These are phyloP conservation scores for Suhomyces canberraensis DNA, from an alignment of 805 yeast species.

Conservation along the genomic window DNA sequence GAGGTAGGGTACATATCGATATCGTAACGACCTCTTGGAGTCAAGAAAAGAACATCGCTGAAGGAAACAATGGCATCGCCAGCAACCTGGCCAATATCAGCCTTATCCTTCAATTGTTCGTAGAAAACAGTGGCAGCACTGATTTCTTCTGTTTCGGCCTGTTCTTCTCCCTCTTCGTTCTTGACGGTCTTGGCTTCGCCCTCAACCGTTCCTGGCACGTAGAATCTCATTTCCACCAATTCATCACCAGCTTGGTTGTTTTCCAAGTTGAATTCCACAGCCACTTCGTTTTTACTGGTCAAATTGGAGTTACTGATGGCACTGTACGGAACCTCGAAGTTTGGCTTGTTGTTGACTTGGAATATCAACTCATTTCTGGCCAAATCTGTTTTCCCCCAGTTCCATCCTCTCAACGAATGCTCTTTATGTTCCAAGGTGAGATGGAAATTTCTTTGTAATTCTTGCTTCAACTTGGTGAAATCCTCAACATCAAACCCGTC, in stretches of 20 bases:
- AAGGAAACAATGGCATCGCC: conserved; percentile 95
- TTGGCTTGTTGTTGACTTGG: conserved; percentile 81
- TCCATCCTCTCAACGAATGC: conserved; percentile 97
- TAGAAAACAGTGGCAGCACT: conserved; percentile 83
- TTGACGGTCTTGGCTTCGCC: conserved; percentile 37
- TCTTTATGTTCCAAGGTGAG: conserved; percentile 77
- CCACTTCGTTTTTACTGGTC: conserved; percentile 90
- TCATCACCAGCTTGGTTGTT: conserved; percentile 85
- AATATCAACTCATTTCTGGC: conserved; percentile 90
- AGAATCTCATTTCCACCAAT: conserved; percentile 89
- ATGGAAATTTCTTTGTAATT: conserved; percentile 72
- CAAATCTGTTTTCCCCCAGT: conserved; percentile 94
- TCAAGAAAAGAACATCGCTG: conserved; percentile 83
- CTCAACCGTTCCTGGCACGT: conserved; percentile 81
- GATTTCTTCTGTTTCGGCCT: conserved; percentile 36
- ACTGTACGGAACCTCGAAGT: conserved; percentile 84
- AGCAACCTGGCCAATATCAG: conserved; percentile 89
- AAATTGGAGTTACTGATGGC: conserved; percentile 81
- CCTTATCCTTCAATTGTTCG: conserved; percentile 87
- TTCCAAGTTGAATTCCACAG: conserved; percentile 73
- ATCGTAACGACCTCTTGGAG: conserved; percentile 98
- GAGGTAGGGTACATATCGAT: conserved; percentile 88
- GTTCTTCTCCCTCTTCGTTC: conserved; percentile 21
- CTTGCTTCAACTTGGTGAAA: conserved; percentile 74
- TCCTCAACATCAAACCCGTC: conserved; percentile 93